phyloP scores from a whole-genome alignment of 768 basidiomycete genomes.

The Leccinum obscurum region DNA sequence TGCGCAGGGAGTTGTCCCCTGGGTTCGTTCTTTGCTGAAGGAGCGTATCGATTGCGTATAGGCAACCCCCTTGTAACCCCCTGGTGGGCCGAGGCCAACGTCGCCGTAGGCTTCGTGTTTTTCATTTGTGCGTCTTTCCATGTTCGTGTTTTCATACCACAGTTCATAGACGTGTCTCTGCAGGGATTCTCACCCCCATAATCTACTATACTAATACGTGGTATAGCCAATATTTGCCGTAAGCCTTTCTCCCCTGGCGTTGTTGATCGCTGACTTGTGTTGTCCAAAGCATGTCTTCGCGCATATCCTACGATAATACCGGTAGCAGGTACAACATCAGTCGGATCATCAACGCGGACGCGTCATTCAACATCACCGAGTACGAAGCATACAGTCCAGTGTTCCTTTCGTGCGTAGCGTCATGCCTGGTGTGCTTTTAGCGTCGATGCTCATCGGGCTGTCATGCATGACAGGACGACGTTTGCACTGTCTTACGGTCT shows the following conservation, averaged over 20 bases:
- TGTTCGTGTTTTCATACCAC: slow-evolving; percentile 44
- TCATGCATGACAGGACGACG: slow-evolving; percentile 39
- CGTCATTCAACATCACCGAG: slow-evolving; percentile 53
- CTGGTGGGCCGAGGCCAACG: slow-evolving; percentile 82
- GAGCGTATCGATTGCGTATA: neutral
- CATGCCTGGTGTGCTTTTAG: neutral
- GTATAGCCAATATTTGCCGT: slow-evolving; percentile 57
- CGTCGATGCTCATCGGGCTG: slow-evolving; percentile 3
- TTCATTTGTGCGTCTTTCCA: slow-evolving; percentile 56
- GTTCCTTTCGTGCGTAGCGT: slow-evolving; percentile 46
- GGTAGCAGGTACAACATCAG: slow-evolving; percentile 58
- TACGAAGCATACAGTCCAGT: slow-evolving; percentile 62
- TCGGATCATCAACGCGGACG: slow-evolving; percentile 51
- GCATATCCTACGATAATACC: slow-evolving; percentile 65
- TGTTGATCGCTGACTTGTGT: neutral
- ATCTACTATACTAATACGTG: slow-evolving; percentile 71
- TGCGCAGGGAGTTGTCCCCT: neutral
- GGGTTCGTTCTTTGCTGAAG: neutral
- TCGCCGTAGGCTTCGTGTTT: slow-evolving; percentile 59
- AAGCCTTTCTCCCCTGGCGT: neutral
- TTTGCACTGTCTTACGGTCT: slow-evolving; percentile 81
- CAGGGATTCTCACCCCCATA: slow-evolving; percentile 57
- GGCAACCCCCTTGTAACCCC: slow-evolving; percentile 67
- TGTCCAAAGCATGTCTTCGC: slow-evolving; percentile 53
- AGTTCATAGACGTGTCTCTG: slow-evolving; percentile 45